Evolutionary conservation across 768 basidiomycete species (phyloP).

Genomic region (Mycena haematopus): DNA sequence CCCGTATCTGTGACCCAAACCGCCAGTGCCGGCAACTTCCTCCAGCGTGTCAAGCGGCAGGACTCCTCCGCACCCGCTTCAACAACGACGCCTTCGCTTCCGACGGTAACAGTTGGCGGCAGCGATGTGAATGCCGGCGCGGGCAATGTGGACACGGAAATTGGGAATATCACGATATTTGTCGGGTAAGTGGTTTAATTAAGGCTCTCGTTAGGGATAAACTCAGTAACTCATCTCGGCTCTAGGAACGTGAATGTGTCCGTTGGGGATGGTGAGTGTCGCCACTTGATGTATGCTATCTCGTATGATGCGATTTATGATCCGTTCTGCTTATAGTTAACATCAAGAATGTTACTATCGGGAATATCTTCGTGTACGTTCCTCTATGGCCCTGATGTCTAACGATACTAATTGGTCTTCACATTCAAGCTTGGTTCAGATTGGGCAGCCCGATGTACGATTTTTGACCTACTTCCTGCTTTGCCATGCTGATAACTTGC

Average conservation of each 20-base stretch:
- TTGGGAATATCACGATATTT: slow-evolving; percentile 30
- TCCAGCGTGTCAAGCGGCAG: slow-evolving; percentile 25
- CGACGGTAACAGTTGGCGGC: slow-evolving; percentile 24
- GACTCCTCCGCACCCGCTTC: slow-evolving; percentile 14
- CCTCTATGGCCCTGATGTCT: background rate
- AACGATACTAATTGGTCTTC: background rate
- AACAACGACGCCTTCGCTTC: slow-evolving; percentile 4
- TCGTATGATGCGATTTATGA: too few relatives aligned
- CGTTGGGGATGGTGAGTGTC: slow-evolving; percentile 27
- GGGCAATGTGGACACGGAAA: slow-evolving; percentile 29
- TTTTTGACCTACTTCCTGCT: background rate
- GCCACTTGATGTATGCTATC: too few relatives aligned
- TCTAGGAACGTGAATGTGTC: slow-evolving; percentile 22
- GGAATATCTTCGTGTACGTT: slow-evolving; percentile 27
- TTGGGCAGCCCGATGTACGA: slow-evolving; percentile 30
- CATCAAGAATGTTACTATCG: slow-evolving; percentile 25
- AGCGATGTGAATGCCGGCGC: slow-evolving; percentile 22
- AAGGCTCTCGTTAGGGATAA: too few relatives aligned
- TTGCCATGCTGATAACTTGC: background rate
- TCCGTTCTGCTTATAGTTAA: slow-evolving; percentile 19
- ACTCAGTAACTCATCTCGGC: too few relatives aligned
- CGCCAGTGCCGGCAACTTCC: slow-evolving; percentile 15
- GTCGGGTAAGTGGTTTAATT: slow-evolving; percentile 7
- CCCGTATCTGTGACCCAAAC: slow-evolving; percentile 22
- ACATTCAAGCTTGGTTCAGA: slow-evolving; percentile 22